These are phyloP conservation scores for Neocatenulostroma microsporum DNA, from an alignment of 2,329 filamentous ascomycete species.

Conservation along the genomic window DNA sequence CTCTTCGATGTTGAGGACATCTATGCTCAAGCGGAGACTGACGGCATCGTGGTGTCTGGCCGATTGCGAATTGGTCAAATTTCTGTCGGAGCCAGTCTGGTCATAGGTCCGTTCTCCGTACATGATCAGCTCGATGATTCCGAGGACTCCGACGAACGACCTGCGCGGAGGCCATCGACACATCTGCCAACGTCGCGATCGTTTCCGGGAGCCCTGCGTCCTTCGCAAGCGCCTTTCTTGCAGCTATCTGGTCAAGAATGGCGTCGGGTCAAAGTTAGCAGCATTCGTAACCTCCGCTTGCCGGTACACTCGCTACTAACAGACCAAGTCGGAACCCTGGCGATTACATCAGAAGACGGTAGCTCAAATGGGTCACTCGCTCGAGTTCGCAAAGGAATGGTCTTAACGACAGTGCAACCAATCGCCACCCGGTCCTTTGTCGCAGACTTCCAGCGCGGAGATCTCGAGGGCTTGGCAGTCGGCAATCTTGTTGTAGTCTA, in stretches of 20 bases:
- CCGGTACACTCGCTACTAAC: conserved; percentile 67
- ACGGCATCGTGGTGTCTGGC: conserved; percentile 61
- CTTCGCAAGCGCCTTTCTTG: conserved; percentile 15
- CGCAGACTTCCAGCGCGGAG: conserved; percentile 60
- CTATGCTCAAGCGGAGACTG: conserved; percentile 54
- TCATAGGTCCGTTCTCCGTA: conserved; percentile 62
- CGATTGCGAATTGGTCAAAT: conserved; percentile 72
- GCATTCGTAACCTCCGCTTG: conserved; percentile 77
- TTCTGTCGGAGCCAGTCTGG: conserved; percentile 66
- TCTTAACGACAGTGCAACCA: conserved; percentile 56
- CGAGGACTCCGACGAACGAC: conserved; percentile 29
- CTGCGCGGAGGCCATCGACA: conserved; percentile 18
- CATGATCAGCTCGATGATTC: conserved; percentile 27
- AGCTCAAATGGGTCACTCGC: conserved; percentile 27
- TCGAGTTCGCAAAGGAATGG: conserved; percentile 68
- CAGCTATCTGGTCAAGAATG: conserved; percentile 52
- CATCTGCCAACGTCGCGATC: conserved; percentile 38
- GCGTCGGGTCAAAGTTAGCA: conserved; percentile 72
- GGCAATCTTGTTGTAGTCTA: conserved; percentile 74
- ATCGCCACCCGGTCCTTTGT: conserved; percentile 45
- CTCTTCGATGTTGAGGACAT: conserved; percentile 89
- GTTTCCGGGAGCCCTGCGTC: conserved; percentile 40
- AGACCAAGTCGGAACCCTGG: conserved; percentile 85
- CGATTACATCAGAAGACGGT: conserved; percentile 51
- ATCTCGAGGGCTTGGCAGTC: conserved; percentile 55